Conservation (phyloP, 495 filamentous ascomycete species). For the Neurospora africana region DNA sequence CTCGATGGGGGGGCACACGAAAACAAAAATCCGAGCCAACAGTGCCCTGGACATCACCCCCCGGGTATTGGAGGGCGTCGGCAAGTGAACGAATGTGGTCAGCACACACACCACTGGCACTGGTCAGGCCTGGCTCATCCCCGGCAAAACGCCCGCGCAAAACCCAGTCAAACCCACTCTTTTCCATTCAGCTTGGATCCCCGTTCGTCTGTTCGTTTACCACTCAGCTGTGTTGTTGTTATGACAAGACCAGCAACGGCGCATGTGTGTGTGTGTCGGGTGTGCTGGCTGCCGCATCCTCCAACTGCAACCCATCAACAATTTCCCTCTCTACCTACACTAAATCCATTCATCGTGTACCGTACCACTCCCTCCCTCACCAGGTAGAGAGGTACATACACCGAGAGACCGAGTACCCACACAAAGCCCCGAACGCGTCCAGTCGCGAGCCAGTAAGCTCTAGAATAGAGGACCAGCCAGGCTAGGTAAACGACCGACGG, state of each 20-base stretch:
- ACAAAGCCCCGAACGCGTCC: neutral
- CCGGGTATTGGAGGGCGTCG: neutral
- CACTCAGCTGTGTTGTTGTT: neutral
- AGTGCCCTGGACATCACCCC: constrained; percentile 1
- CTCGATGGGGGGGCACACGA: constrained; percentile 2
- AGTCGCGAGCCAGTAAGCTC: neutral
- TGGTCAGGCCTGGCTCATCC: neutral
- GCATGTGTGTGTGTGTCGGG: neutral
- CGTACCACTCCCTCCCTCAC: neutral
- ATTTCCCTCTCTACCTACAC: neutral
- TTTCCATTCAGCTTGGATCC: neutral
- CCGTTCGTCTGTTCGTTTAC: neutral
- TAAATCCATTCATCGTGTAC: neutral
- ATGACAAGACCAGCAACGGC: neutral
- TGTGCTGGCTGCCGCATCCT: neutral
- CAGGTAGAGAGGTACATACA: neutral
- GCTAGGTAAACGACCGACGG: neutral
- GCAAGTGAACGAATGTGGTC: neutral
- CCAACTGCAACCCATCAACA: constrained; percentile 1
- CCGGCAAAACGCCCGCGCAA: neutral
- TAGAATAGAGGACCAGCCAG: neutral
- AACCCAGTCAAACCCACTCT: neutral
- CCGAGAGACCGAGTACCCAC: neutral
- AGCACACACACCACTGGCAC: neutral
- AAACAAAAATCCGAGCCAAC: constrained; percentile 14